Percentiles rank a stretch among this genome's conserved stretches.
These are phyloP conservation scores for Botryotinia narcissicola DNA, from an alignment of 2,329 filamentous ascomycete species.

Conservation along the genomic window DNA sequence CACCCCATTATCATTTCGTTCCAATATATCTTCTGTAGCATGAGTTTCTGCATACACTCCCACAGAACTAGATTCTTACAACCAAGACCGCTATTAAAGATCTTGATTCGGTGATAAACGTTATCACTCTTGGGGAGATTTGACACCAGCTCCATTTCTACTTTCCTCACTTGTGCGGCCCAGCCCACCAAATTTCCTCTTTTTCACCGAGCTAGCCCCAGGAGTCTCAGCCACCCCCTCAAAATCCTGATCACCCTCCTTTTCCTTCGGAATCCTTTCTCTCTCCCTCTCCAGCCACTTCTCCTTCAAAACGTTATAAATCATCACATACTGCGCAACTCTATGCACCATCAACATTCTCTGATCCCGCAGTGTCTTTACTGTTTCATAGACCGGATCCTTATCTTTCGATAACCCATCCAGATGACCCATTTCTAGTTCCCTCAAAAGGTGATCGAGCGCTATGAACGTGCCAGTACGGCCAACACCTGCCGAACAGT, in stretches of 20 bases:
- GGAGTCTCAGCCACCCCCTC: background rate
- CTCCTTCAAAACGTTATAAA: conserved; percentile 26
- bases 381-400: conserved; percentile 27
- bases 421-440: conserved; percentile 23
- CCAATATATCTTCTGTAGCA: background rate
- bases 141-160: background rate
- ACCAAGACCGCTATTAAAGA: background rate
- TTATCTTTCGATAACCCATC: conserved; percentile 17
- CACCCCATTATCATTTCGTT: background rate
- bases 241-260: background rate
- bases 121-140: background rate
- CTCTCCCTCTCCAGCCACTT: conserved; percentile 22
- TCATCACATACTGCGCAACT: conserved; percentile 22
- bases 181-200: background rate
- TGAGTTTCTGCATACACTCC: background rate
- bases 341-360: conserved; percentile 27
- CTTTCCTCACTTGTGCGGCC: background rate
- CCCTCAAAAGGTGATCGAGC: conserved; percentile 26
- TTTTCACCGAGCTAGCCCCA: background rate
- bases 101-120: background rate
- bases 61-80: background rate
- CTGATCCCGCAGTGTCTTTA: conserved; percentile 25
- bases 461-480: conserved; percentile 78
- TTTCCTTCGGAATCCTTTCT: background rate
- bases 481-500: conserved; percentile 92